Evolutionary conservation across 352 stramenopile genomes (phyloP).

Genomic region (Phytophthora boehmeriae): DNA sequence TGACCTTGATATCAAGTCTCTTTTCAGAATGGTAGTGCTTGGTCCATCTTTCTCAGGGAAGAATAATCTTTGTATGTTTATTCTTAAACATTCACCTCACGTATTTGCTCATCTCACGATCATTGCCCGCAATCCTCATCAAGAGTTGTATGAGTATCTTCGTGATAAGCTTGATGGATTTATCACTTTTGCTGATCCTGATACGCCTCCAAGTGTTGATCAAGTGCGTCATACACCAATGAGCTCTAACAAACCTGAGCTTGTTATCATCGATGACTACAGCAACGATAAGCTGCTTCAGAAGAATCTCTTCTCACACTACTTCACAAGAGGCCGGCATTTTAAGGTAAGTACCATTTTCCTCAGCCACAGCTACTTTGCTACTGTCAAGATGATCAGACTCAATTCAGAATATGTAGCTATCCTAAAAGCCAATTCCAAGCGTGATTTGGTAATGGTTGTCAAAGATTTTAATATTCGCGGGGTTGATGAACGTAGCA

Average conservation of each 20-base stretch:
- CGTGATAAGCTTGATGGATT: constrained; percentile 13
- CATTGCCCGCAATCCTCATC: constrained; percentile 10
- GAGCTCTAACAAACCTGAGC: neutral
- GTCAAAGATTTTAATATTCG: neutral
- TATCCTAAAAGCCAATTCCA: neutral
- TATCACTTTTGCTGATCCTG: constrained; percentile 1
- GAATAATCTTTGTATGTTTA: too few relatives aligned
- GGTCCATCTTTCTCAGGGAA: too few relatives aligned
- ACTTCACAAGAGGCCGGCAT: neutral
- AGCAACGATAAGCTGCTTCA: constrained; percentile 1
- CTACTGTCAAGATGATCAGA: neutral
- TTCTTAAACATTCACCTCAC: too few relatives aligned
- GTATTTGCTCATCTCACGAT: neutral
- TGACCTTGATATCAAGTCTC: too few relatives aligned
- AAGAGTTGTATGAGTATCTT: constrained; percentile 15
- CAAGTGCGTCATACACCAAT: neutral
- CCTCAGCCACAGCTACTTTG: neutral
- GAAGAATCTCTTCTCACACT: neutral
- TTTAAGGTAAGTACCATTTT: neutral
- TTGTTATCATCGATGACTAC: neutral
- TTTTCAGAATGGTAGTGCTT: too few relatives aligned
- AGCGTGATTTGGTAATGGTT: neutral
- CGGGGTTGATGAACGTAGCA: too few relatives aligned
- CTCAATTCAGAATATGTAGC: neutral
- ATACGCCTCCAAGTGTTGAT: neutral